Base-by-base conservation (phyloP, 306 rosid genomes). In the Glycine soja region DNA sequence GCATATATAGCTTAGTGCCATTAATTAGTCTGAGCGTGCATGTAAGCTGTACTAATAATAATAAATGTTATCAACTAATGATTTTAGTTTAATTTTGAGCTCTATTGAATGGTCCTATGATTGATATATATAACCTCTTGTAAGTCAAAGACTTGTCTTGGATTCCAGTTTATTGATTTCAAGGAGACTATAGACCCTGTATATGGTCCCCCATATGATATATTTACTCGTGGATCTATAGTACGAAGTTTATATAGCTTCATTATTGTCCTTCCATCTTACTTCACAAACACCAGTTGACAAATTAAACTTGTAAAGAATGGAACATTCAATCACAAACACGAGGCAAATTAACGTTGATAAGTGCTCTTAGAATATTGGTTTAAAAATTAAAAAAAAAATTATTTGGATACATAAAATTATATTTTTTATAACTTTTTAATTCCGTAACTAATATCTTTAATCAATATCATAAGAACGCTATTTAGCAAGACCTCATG, bases 221-320 rank as follows among this genome's bases (percentile, higher is more conserved):
- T 24, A 42, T 58, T 80, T 58, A 34, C 30, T 11, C 12, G 3
- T 47, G 36, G 50, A 19, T 7, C 30, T 57, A 45, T 34, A 7
- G 72, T 80, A 72, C 78, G 18, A 72, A 80, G 47, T 72, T 68
- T 38, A 36, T 24, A 24, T 24, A 36, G 13, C 47, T 80, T 72
- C 47, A 50, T 50, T 15, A 38, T 46, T 59, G 63, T 48, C 45
- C 56, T 50, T 66, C 5, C n/a, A 8, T 18, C 4, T 47, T 50
- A 58, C 52, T 70, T 70, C 70, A 46, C 62, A 57, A 69, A 30
- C 8, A 43, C 59, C 48, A 30, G 8, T 70, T 0, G 30, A 24
- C 30, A 24, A 24, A 24, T 24, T 57, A 8, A 53, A 53, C 18
- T 62, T 34, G 5, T 8, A 36, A 48, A n/a, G 4, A 76, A 63